Evolutionary conservation across 805 yeast species (phyloP), one percentile per base, ranked within the genome.

Genomic region (Blastobotrys terrestris): DNA sequence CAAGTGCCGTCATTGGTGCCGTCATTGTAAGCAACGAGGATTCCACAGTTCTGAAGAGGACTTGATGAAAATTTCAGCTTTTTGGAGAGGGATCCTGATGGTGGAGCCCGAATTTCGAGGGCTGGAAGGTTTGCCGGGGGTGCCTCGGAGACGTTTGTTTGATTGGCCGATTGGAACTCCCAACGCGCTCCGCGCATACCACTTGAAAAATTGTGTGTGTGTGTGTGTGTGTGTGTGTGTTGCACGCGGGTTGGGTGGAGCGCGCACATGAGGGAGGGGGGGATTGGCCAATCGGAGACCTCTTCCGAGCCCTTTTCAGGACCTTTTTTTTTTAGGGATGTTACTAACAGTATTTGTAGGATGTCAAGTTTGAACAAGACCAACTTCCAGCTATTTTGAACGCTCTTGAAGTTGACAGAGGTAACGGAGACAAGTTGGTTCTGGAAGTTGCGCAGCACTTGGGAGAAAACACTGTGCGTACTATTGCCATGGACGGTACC

Each of bases 401-500:
- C 76, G 98, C 99, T 66, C 83, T 94, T 70, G 90, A 87, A 76
- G 83, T 94, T 72, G 83, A 88, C 73, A 81, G 80, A 68, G 81
- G 77, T 64, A 75, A 80, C 63, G 91, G 90, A 68, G 75, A 75
- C 63, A 80, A 81, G 70, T 84, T 94, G 72, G 90, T 94, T 63
- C 84, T 94, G 70, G 99, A 94, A 81, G 99, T 94, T 67, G 94
- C 99, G 69, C 99, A 94, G 83, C 99, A 94, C 79, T 84, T 94
- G 77, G 99, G 99, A 83, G 98, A 94, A 83, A 90, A 90, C 87
- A 87, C 98, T 68, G 98, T 94, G 75, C 92, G 99, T 86, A 86
- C 99, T 74, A 94, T 94, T 86, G 98, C 99, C 73, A 94, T 94
- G 99, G 99, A 94, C 77, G 98, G 98, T 88, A 94, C 99, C 67